Base-by-base conservation (phyloP, 495 filamentous ascomycete genomes). In the Xylaria castorea region DNA sequence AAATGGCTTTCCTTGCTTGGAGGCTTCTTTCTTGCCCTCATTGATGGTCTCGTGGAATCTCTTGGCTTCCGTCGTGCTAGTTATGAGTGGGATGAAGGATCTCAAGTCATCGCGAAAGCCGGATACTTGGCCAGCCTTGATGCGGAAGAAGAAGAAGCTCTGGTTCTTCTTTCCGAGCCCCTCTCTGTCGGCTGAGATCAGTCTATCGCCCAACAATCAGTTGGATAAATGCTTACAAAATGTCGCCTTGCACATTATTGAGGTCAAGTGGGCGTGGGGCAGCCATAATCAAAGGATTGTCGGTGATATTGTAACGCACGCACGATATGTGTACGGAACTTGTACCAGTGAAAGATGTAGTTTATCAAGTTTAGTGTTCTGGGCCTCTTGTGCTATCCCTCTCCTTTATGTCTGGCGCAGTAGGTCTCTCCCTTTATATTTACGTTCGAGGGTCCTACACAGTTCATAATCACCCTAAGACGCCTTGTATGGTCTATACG, bases 111-210 rank as follows among this genome's bases (percentile, higher is more conserved):
- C 62, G 6, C 80, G 73, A 71, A 83, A 83, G 4, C 22, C 9
- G 22, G 34, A 6, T 18, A 50, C 74, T 27, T 77, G 70, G 62
- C 78, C 69, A 40, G 63, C 61, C 14, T 61, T 67, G 44, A 83
- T 78, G 3, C 74, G 70, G 75, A 83, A 83, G 51, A 82, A 83
- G 27, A 70, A 71, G 61, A 75, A 80, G 36, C 68, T 68, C 66
- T 83, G 74, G 53, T 72, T 72, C 65, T 78, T 75, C 71, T 81
- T 83, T n/a, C 80, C 76, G 5, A 83, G 73, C 66, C 82, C 75
- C 20, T 77, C 76, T 58, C 81, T 82, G 32, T 44, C 5, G 7
- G 20, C 25, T 8, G n/a, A 20, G 0, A 36, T 74, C 25, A 74
- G 67, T 44, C 6, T 11, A 25, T n/a, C 7, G n/a, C 18, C 1